phyloP scores from a whole-genome alignment of 805 yeast genomes.

The Kodamaea sagamina region DNA sequence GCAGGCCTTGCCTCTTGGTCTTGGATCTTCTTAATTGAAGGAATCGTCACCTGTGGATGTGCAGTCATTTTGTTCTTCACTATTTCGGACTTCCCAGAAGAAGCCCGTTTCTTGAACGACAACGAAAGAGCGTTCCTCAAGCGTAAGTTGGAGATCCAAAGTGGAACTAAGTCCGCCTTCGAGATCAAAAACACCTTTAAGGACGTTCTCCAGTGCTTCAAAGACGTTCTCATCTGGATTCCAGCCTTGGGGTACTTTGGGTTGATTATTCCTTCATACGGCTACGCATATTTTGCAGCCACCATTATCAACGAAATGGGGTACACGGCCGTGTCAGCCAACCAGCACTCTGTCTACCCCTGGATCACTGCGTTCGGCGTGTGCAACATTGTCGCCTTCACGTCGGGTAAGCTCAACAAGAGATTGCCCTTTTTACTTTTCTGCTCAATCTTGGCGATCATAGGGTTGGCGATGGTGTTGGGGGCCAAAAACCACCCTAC shows the following conservation, averaged over 20 bases:
- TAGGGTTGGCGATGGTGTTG: constrained; percentile 58
- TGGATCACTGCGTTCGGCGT: constrained; percentile 77
- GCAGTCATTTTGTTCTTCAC: constrained; percentile 45
- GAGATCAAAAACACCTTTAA: constrained; percentile 47
- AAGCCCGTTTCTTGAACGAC: constrained; percentile 50
- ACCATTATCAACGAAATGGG: constrained; percentile 63
- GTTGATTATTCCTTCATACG: constrained; percentile 69
- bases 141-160: constrained; percentile 58
- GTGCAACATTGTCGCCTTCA: constrained; percentile 59
- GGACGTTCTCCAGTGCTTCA: constrained; percentile 53
- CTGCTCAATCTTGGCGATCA: constrained; percentile 40
- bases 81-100: constrained; percentile 74
- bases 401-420: constrained; percentile 47
- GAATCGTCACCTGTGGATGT: constrained; percentile 39
- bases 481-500: constrained; percentile 42
- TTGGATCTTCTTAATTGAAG: constrained; percentile 55
- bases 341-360: constrained; percentile 81
- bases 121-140: constrained; percentile 58
- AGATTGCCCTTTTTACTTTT: constrained; percentile 51
- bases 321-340: constrained; percentile 70
- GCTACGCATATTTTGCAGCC: constrained; percentile 74
- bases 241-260: constrained; percentile 66
- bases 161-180: constrained; percentile 45
- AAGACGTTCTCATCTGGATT: constrained; percentile 59
- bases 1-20: constrained; percentile 49